phyloP scores from a whole-genome alignment of 2,329 filamentous ascomycete species.

The Verticillium nubilum region DNA sequence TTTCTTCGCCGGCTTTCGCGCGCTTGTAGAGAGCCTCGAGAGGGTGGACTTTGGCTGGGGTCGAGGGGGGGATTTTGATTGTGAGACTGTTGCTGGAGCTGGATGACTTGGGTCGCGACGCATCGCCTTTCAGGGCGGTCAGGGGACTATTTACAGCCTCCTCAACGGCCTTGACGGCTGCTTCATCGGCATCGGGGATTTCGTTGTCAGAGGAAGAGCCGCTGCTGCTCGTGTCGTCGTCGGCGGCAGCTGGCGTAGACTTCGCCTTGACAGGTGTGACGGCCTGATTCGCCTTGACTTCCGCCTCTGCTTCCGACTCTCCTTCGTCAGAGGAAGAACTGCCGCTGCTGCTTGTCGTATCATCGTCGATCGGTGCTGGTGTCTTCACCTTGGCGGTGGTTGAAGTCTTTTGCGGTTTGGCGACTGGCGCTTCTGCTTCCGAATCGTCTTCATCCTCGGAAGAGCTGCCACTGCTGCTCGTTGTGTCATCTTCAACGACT shows the following conservation, averaged over 20 bases:
- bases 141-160: constrained; percentile 4
- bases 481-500: constrained; percentile 23
- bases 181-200: background rate
- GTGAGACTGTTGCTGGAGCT: constrained; percentile 44
- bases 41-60: constrained; percentile 63
- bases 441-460: constrained; percentile 26
- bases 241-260: constrained; percentile 8
- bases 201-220: background rate
- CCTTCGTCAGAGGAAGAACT: constrained; percentile 15
- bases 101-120: constrained; percentile 41
- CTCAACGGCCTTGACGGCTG: background rate
- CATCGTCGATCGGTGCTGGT: constrained; percentile 16
- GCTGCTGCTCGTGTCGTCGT: constrained; percentile 11
- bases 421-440: constrained; percentile 14
- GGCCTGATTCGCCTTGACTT: constrained; percentile 6
- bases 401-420: constrained; percentile 5
- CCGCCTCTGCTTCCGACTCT: constrained; percentile 5
- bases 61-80: constrained; percentile 48
- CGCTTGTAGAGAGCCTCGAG: constrained; percentile 91
- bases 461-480: constrained; percentile 33
- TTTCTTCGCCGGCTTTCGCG: constrained; percentile 38
- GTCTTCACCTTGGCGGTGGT: constrained; percentile 6
- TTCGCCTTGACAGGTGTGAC: background rate
- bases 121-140: constrained; percentile 17
- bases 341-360: constrained; percentile 17